phyloP scores from a whole-genome alignment of 176 grass and related monocot genomes.

The Triticum urartu region DNA sequence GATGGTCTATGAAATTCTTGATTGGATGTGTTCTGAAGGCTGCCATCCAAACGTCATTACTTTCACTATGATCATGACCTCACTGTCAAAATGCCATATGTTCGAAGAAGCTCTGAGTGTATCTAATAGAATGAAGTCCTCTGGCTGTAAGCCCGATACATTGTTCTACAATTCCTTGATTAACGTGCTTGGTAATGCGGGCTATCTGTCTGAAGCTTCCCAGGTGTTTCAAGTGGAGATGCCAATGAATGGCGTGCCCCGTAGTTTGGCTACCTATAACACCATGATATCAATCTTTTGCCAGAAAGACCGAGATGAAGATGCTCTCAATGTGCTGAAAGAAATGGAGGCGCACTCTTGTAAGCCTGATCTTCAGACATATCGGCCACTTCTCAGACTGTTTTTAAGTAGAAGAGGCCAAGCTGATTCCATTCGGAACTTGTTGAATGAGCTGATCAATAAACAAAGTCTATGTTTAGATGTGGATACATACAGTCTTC shows the following conservation, averaged over 20 bases:
- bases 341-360: conserved; percentile 63
- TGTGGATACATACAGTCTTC: conserved; percentile 71
- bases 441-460: conserved; percentile 55
- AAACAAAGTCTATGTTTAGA: conserved; percentile 71
- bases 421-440: conserved; percentile 29
- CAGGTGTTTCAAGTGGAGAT: conserved; percentile 77
- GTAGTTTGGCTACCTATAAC: conserved; percentile 65
- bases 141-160: conserved; percentile 69
- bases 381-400: conserved; percentile 63
- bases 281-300: conserved; percentile 80
- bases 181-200: conserved; percentile 58
- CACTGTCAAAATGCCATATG: conserved; percentile 50
- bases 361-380: conserved; percentile 82
- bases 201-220: conserved; percentile 52
- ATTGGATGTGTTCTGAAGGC: conserved; percentile 63
- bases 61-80: conserved; percentile 83
- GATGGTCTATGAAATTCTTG: conserved; percentile 75
- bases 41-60: conserved; percentile 79
- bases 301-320: conserved; percentile 53
- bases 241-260: conserved; percentile 49
- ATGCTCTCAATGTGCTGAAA: conserved; percentile 56
- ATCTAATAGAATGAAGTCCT: conserved; percentile 64
- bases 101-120: conserved; percentile 66
- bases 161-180: conserved; percentile 89
- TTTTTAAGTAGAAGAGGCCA: conserved; percentile 53